phyloP scores from a whole-genome alignment of 2,329 filamentous ascomycete genomes.

The Colletotrichum lupini region DNA sequence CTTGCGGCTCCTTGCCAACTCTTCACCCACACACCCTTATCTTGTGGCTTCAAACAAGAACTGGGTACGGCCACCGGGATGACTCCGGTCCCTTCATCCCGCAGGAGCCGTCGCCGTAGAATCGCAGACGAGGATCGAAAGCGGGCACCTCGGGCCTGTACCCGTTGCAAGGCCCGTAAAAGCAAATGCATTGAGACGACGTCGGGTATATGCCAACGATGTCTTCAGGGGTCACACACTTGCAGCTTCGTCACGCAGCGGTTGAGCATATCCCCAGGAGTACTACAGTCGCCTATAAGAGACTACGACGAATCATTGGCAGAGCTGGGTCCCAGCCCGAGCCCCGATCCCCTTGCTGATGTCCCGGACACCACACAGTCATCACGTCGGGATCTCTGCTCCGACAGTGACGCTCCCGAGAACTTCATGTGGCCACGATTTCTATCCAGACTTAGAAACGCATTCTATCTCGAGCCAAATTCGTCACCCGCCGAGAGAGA shows the following conservation, averaged over 20 bases:
- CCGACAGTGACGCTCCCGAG: background rate
- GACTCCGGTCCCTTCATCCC: no score
- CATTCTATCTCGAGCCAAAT: background rate
- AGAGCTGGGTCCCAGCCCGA: no score
- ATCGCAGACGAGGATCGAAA: slow-evolving; percentile 48
- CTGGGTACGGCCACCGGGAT: no score
- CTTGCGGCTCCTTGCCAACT: background rate
- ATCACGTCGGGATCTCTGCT: background rate
- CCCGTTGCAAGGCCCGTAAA: slow-evolving; percentile 48
- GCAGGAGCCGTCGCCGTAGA: background rate
- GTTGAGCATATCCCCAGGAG: no score
- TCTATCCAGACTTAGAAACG: background rate
- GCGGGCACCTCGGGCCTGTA: slow-evolving; percentile 45
- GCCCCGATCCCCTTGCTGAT: slow-evolving; percentile 24
- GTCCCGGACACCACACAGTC: background rate
- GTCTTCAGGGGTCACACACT: slow-evolving; percentile 38
- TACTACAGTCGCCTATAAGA: no score
- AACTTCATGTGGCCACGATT: background rate
- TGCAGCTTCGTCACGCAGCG: no score
- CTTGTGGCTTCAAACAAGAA: background rate
- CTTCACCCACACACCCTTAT: background rate
- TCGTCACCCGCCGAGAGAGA: background rate
- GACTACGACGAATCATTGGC: no score
- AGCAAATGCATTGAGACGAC: slow-evolving; percentile 46
- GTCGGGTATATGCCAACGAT: slow-evolving; percentile 43